Percentiles rank a stretch among this genome's conserved stretches.
Conservation (phyloP, 2,329 filamentous ascomycete genomes). For the Fusarium sp. region DNA sequence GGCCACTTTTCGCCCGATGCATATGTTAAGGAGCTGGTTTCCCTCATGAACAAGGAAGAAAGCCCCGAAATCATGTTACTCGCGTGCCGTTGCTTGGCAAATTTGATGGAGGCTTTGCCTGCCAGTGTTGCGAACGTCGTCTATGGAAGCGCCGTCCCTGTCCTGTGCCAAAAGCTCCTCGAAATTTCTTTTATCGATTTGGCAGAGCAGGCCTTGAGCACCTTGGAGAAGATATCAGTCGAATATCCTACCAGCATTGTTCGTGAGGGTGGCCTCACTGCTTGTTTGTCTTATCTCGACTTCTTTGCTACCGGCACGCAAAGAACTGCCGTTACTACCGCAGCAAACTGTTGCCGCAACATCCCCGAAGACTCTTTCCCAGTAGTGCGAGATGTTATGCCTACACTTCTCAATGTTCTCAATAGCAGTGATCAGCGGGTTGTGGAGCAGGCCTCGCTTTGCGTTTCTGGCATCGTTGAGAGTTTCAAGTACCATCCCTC, state of each 20-base stretch:
- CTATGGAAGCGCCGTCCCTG: slow-evolving; percentile 94
- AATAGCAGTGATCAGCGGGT: slow-evolving; percentile 95
- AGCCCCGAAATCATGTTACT: slow-evolving; percentile 98
- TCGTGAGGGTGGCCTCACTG: slow-evolving; percentile 91
- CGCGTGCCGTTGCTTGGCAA: slow-evolving; percentile 93
- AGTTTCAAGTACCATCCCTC: slow-evolving; percentile 91
- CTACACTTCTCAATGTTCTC: slow-evolving; percentile 88
- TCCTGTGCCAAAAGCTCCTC: slow-evolving; percentile 92
- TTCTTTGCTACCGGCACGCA: slow-evolving; percentile 98
- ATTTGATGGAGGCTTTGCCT: slow-evolving; percentile 96
- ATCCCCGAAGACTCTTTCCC: slow-evolving; percentile 93
- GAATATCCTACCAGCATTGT: slow-evolving; percentile 97
- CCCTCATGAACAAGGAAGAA: slow-evolving; percentile 92
- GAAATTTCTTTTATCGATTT: slow-evolving; percentile 98
- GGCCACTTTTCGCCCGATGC: slow-evolving; percentile 94
- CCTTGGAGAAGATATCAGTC: slow-evolving; percentile 94
- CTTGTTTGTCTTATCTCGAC: slow-evolving; percentile 95
- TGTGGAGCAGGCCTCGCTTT: slow-evolving; percentile 94
- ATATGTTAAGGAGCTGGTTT: slow-evolving; percentile 93
- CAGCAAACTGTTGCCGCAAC: slow-evolving; percentile 97
- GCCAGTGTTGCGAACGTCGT: slow-evolving; percentile 94
- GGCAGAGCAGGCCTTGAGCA: slow-evolving; percentile 95
- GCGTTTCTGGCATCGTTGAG: slow-evolving; percentile 94
- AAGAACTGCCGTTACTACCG: slow-evolving; percentile 94
- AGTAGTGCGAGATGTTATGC: slow-evolving; percentile 95